phyloP scores from a whole-genome alignment of 2,329 filamentous ascomycete species.

The Dactylellina parvicollis region DNA sequence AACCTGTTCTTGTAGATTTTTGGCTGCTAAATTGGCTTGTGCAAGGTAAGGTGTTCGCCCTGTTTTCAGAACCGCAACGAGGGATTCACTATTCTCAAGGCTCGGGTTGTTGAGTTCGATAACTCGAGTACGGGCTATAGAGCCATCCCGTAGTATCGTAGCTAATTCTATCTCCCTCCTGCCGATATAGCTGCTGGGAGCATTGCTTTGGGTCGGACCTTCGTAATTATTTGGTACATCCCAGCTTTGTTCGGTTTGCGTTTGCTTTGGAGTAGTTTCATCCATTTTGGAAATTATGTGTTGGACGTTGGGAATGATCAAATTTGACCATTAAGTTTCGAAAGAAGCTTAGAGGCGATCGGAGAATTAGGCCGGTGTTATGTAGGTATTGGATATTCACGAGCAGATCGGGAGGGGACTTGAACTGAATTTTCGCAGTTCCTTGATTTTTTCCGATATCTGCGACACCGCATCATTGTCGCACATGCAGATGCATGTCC shows the following conservation, averaged over 20 bases:
- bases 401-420: neutral
- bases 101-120: constrained; percentile 22
- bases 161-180: neutral
- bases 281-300: no score
- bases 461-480: neutral
- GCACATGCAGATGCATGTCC: neutral
- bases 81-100: neutral
- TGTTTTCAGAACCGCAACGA: constrained; percentile 34
- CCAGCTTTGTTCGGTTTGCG: neutral
- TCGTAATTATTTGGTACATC: neutral
- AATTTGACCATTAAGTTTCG: no score
- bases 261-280: no score
- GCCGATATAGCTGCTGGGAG: neutral
- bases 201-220: neutral
- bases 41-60: constrained; percentile 21
- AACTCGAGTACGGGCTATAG: constrained; percentile 3
- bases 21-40: constrained; percentile 5
- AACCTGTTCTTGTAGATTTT: constrained; percentile 12
- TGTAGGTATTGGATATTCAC: neutral
- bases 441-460: neutral
- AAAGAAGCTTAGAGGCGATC: no score
- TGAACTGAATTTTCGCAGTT: no score
- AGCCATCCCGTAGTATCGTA: neutral
- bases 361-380: neutral
- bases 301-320: no score